Evolutionary conservation across 331 rosid genomes (phyloP).

Genomic region (Quercus lobata): DNA sequence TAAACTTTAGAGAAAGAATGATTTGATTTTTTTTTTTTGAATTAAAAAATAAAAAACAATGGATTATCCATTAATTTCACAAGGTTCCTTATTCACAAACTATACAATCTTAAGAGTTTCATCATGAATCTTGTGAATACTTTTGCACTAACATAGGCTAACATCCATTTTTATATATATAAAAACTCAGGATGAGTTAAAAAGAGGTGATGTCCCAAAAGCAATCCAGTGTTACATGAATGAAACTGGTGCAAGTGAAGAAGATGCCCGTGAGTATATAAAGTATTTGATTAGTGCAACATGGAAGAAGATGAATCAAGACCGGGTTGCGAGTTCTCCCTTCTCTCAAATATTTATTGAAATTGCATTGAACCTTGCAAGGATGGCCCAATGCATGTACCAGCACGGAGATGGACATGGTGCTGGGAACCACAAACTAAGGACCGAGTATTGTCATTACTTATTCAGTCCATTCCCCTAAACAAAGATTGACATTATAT

Average conservation of each 20-base stretch:
- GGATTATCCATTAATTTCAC: no score
- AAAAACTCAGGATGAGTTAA: background rate
- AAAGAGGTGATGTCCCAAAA: slow-evolving; percentile 11
- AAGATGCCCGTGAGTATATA: background rate
- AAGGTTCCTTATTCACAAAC: no score
- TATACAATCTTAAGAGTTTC: no score
- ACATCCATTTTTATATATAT: background rate
- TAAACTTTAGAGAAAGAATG: no score
- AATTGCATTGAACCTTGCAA: background rate
- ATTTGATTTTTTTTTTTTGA: no score
- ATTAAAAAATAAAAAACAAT: no score
- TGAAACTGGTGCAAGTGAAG: background rate
- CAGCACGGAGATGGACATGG: slow-evolving; percentile 17
- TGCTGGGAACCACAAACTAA: background rate
- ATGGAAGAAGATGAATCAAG: slow-evolving; percentile 18
- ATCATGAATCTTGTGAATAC: background rate
- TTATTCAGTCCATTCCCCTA: background rate
- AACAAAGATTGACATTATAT: background rate
- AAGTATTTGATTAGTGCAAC: background rate
- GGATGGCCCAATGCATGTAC: slow-evolving; percentile 8
- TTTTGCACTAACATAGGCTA: background rate
- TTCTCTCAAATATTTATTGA: background rate
- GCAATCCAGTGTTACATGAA: slow-evolving; percentile 16
- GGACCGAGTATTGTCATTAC: background rate
- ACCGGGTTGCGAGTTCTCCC: background rate